A percentile compares a stretch with the other conserved stretches of the same genome.
Conservation (phyloP, 371 early-diverging fungal genomes). For the Batrachochytrium dendrobatidis region DNA sequence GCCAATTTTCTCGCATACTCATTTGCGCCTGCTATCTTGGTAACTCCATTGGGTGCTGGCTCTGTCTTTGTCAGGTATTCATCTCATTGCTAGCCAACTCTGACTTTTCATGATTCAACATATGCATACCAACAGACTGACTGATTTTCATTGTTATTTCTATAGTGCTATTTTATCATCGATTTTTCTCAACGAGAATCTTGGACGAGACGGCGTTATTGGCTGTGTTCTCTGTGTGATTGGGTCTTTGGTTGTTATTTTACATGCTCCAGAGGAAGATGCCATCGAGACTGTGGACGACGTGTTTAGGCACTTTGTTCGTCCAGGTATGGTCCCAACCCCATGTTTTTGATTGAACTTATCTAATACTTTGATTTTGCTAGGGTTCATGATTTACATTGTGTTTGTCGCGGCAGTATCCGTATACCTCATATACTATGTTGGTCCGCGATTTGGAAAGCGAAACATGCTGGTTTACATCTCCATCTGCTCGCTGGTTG, state of each 20-base stretch:
- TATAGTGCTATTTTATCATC: conserved; percentile 78
- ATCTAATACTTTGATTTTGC: background rate
- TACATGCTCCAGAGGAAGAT: conserved; percentile 84
- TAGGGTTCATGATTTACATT: conserved; percentile 75
- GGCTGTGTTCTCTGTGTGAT: conserved; percentile 88
- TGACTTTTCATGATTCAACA: background rate
- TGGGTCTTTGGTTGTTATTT: conserved; percentile 78
- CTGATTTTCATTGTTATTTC: no score
- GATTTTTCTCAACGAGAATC: conserved; percentile 77
- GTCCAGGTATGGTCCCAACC: conserved; percentile 48
- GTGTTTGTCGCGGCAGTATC: conserved; percentile 52
- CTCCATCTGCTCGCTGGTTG: conserved; percentile 47
- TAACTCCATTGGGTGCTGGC: conserved; percentile 83
- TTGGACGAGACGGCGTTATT: conserved; percentile 75
- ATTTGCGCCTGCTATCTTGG: conserved; percentile 86
- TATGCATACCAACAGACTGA: background rate
- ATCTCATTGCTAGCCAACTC: conserved; percentile 1
- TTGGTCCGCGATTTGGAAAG: conserved; percentile 74
- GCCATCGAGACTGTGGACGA: conserved; percentile 69
- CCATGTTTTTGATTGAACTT: background rate
- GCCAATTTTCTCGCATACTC: conserved; percentile 92
- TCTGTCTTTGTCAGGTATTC: conserved; percentile 71
- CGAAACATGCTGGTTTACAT: conserved; percentile 60
- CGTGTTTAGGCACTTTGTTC: conserved; percentile 65
- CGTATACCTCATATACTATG: conserved; percentile 66